A percentile compares a stretch with the other conserved stretches of the same genome.
phyloP scores from a whole-genome alignment of 116 monocot genomes.

The Papilionanthe hybrid region DNA sequence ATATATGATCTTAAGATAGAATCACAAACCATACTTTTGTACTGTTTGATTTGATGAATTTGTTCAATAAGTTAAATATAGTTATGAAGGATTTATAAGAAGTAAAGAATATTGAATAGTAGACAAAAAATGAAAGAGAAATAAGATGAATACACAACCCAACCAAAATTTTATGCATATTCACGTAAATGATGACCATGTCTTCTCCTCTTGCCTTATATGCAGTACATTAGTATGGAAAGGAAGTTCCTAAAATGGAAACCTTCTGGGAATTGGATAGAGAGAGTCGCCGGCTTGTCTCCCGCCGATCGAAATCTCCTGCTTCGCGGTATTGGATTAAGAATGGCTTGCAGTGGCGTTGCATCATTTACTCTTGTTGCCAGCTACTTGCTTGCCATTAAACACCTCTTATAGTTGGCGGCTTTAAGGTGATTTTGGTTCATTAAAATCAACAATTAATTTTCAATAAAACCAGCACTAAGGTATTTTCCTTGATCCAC shows the following conservation, averaged over 20 bases:
- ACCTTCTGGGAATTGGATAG: slow-evolving; percentile 70
- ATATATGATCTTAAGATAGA: not conserved
- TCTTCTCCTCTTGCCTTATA: not conserved
- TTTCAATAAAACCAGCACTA: not conserved
- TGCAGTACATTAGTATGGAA: slow-evolving; percentile 84
- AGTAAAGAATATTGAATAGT: too few relatives aligned
- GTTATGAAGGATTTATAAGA: too few relatives aligned
- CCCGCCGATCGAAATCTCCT: slow-evolving; percentile 68
- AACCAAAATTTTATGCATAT: too few relatives aligned
- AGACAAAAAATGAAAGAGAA: too few relatives aligned
- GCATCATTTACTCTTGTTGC: slow-evolving; percentile 77
- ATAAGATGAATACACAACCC: too few relatives aligned
- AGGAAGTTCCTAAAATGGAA: slow-evolving; percentile 82
- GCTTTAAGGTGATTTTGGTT: not conserved
- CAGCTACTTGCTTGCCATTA: slow-evolving; percentile 55
- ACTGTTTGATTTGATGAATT: not conserved
- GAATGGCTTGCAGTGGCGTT: slow-evolving; percentile 71
- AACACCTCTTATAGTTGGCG: slow-evolving; percentile 32
- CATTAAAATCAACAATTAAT: not conserved
- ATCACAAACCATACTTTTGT: not conserved
- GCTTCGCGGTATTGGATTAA: slow-evolving; percentile 67
- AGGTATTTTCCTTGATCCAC: not conserved
- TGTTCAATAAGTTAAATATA: not conserved
- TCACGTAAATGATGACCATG: too few relatives aligned
- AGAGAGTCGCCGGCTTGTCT: slow-evolving; percentile 74